Percentiles rank a stretch among this genome's conserved stretches.
phyloP scores from a whole-genome alignment of 1,284 basidiomycete species.

The Sporisorium reilianum region DNA sequence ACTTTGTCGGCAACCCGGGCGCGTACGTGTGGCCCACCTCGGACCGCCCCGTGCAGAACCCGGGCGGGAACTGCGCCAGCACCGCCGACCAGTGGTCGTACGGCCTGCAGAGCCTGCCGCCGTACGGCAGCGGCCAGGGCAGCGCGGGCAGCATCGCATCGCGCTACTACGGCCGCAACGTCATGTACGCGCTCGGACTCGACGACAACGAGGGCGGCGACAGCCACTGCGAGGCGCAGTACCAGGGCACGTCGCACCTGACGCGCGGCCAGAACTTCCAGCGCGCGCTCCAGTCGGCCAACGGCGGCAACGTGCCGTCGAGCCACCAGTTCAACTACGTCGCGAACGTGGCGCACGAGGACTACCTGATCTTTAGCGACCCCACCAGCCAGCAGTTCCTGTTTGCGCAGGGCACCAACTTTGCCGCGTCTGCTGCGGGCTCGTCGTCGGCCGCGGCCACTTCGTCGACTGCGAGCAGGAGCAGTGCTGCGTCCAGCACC shows the following conservation, averaged over 20 bases:
- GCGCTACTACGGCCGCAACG: constrained; percentile 48
- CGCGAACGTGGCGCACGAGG: constrained; percentile 49
- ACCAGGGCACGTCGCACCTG: constrained; percentile 59
- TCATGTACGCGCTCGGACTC: constrained; percentile 56
- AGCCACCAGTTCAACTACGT: constrained; percentile 58
- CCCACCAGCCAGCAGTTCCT: constrained; percentile 47
- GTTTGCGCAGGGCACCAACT: constrained; percentile 36
- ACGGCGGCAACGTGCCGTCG: constrained; percentile 48
- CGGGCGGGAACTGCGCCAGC: constrained; percentile 36
- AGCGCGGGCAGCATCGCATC: constrained; percentile 31
- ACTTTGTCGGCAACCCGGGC: constrained; percentile 61
- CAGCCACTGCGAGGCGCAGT: constrained; percentile 60
- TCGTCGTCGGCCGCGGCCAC: constrained; percentile 2
- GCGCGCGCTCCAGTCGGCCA: constrained; percentile 21
- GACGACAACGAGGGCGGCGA: constrained; percentile 58
- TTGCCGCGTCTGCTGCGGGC: constrained; percentile 7
- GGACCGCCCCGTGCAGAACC: constrained; percentile 44
- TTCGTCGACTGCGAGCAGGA: neutral
- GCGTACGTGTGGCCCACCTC: constrained; percentile 54
- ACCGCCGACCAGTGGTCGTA: constrained; percentile 37
- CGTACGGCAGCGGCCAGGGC: constrained; percentile 36
- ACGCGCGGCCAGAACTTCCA: constrained; percentile 59
- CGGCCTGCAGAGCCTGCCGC: constrained; percentile 37
- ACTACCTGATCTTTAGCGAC: constrained; percentile 57
- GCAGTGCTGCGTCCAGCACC: neutral